Evolutionary conservation across 2,329 filamentous ascomycete species (phyloP).

Genomic region (Rutstroemia sydowiana): DNA sequence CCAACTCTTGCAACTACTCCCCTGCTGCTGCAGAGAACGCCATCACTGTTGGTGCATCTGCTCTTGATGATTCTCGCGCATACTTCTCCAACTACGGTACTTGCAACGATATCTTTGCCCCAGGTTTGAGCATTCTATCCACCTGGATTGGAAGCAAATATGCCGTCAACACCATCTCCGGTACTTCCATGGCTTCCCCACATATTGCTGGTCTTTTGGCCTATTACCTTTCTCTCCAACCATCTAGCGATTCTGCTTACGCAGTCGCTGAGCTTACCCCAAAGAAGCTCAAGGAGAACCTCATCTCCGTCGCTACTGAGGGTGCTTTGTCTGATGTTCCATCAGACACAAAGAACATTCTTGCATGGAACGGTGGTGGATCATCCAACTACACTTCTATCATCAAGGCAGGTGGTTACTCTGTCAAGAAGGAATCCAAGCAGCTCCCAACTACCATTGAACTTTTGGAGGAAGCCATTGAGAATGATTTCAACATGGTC

Average conservation of each 20-base stretch:
- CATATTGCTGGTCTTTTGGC: slow-evolving; percentile 94
- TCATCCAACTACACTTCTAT: slow-evolving; percentile 85
- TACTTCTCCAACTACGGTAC: slow-evolving; percentile 99
- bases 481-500: slow-evolving; percentile 48
- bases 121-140: slow-evolving; percentile 91
- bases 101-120: slow-evolving; percentile 99
- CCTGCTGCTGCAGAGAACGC: slow-evolving; percentile 87
- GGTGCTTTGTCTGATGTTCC: slow-evolving; percentile 77
- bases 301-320: slow-evolving; percentile 76
- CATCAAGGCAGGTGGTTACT: slow-evolving; percentile 65
- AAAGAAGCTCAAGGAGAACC: slow-evolving; percentile 83
- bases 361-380: slow-evolving; percentile 98
- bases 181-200: slow-evolving; percentile 98
- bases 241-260: slow-evolving; percentile 81
- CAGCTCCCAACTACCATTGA: slow-evolving; percentile 47
- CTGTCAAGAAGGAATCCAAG: slow-evolving; percentile 41
- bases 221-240: slow-evolving; percentile 97
- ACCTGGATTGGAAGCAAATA: slow-evolving; percentile 98
- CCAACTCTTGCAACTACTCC: slow-evolving; percentile 98
- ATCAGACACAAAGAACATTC: slow-evolving; percentile 80
- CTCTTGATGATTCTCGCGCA: slow-evolving; percentile 86
- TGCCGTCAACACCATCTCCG: slow-evolving; percentile 97
- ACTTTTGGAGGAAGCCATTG: slow-evolving; percentile 52
- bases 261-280: slow-evolving; percentile 84
- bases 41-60: slow-evolving; percentile 92